Percentiles rank a stretch among this genome's conserved stretches.
Evolutionary conservation across 306 rosid genomes (phyloP).

Genomic region (Trichosanthes cucumerina): DNA sequence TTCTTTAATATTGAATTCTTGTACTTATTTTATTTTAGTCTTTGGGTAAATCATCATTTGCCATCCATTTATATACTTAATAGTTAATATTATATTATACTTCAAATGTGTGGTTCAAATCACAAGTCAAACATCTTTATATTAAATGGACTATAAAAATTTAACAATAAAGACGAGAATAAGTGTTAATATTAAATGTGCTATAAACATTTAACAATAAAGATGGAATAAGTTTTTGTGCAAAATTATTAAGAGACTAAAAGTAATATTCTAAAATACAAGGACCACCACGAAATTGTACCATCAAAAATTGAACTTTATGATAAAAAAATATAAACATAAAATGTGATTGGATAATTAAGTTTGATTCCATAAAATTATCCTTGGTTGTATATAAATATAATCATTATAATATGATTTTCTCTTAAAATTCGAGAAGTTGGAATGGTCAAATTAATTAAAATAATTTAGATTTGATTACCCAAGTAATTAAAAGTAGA

Average conservation of each 20-base stretch:
- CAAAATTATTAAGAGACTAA: background rate
- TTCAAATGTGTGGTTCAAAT: background rate
- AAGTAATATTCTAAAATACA: background rate
- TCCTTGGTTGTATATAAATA: background rate
- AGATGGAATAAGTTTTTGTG: background rate
- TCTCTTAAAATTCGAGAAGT: conserved; percentile 8
- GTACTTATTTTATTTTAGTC: background rate
- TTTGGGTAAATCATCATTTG: background rate
- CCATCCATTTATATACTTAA: background rate
- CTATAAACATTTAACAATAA: background rate
- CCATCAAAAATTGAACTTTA: background rate
- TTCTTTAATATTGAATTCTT: background rate
- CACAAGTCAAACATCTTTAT: background rate
- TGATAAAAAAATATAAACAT: background rate
- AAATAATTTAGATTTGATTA: background rate
- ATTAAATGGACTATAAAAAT: background rate
- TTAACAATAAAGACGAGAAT: background rate
- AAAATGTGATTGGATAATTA: background rate
- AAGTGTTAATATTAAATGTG: background rate
- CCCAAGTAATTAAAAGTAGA: background rate
- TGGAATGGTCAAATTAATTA: conserved; percentile 12
- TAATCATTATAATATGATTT: background rate
- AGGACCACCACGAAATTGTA: background rate
- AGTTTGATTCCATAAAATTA: background rate
- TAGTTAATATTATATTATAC: background rate